Base-by-base conservation (phyloP, 345 rosid species). In the Zanthoxylum bungeanum region DNA sequence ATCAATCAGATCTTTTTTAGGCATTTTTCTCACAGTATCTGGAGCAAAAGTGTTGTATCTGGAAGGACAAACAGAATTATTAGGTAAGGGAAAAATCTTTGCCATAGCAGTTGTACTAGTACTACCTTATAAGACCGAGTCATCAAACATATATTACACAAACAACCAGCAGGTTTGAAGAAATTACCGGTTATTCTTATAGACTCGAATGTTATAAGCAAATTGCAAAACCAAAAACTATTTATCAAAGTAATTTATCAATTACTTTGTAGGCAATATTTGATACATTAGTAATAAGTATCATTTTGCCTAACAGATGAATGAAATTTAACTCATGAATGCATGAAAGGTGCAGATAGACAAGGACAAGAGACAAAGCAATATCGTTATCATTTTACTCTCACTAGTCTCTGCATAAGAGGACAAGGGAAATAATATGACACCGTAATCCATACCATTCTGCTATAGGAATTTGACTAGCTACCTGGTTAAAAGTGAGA, bases 11-110 rank as follows among this genome's bases (percentile, higher is more conserved):
- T 83, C 92, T 55, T 91, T 66, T 81, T 90, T 91, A 4, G 96
- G 92, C 88, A 86, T 82, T 78, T 84, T 88, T 91, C 83, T 94
- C 66, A 91, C 97, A 19, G 68, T 62, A 61, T 94, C 93, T 0
- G 98, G 95, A 10, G 95, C 73, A 83, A 90, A 91, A 28, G 97
- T 94, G 75, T 82, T 90, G 83, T 94, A 91, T 53, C 96, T 90
- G 85, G 68, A n/a, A 66, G 22, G 67, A 64, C 66, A 25, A 77
- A 50, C 69, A 57, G 39, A 61, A 66, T 34, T 60, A 62, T 57
- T 65, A 73, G 65, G 7, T 5, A 61, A 17, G 11, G 25, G 21
- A 58, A 30, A 22, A 36, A 33, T 9, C 17, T n/a, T 34, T 7
- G 22, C 27, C 27, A 60, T 2, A 37, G 6, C 46, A 10, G 1